Percentiles rank a stretch among this genome's conserved stretches.
Conservation (phyloP, 306 rosid species). For the Cucurbita maxima region DNA sequence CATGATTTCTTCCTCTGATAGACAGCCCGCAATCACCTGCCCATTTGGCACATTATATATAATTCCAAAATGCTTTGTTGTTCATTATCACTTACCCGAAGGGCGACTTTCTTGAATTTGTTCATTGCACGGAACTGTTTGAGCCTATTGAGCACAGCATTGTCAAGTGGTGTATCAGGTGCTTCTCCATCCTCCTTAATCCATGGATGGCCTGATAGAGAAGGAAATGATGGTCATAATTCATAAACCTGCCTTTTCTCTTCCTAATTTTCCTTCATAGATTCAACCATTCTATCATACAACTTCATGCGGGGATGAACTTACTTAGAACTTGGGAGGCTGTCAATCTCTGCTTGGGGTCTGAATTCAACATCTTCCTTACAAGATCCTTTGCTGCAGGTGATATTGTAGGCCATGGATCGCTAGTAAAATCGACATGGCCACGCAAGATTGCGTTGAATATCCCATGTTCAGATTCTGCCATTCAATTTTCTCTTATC, state of each 20-base stretch:
- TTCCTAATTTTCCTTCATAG: background rate
- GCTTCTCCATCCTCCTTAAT: conserved; percentile 98
- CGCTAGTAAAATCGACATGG: conserved; percentile 68
- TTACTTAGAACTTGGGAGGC: conserved; percentile 84
- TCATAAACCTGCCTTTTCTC: background rate
- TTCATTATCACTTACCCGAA: conserved; percentile 31
- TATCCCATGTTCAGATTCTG: conserved; percentile 92
- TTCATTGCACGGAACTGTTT: conserved; percentile 98
- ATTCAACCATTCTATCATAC: background rate
- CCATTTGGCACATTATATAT: background rate
- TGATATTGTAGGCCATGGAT: conserved; percentile 91
- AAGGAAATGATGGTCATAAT: background rate
- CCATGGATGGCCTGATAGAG: conserved; percentile 27
- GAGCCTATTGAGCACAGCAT: conserved; percentile 84
- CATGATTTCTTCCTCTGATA: conserved; percentile 96
- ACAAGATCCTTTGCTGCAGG: conserved; percentile 84
- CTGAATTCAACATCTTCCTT: conserved; percentile 73
- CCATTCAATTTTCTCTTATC: conserved; percentile 8
- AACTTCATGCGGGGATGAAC: background rate
- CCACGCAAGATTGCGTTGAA: conserved; percentile 74
- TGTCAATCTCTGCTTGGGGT: conserved; percentile 72
- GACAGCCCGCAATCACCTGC: conserved; percentile 90
- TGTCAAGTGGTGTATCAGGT: conserved; percentile 89
- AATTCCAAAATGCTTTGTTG: background rate
- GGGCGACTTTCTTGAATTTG: conserved; percentile 90